These are phyloP conservation scores for Crithidia brevicula DNA, from an alignment of 208 protist species.

Conservation along the genomic window DNA sequence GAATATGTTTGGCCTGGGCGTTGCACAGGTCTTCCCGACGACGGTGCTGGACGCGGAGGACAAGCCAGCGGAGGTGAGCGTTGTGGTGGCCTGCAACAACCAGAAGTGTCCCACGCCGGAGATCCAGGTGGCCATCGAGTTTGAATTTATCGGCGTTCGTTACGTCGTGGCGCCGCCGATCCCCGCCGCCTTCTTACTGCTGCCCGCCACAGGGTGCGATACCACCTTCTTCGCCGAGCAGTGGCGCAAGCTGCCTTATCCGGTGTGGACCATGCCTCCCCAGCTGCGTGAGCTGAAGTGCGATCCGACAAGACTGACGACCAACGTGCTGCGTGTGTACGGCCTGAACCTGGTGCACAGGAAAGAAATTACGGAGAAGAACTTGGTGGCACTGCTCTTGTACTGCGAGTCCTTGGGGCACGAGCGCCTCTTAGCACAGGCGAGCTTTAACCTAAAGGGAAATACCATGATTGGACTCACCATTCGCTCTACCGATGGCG, in stretches of 20 bases:
- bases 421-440: slow-evolving; percentile 43
- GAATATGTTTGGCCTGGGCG: slow-evolving; percentile 69
- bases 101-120: slow-evolving; percentile 36
- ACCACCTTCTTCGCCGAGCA: slow-evolving; percentile 27
- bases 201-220: slow-evolving; percentile 52
- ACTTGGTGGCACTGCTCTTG: slow-evolving; percentile 38
- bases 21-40: slow-evolving; percentile 58
- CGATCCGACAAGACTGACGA: slow-evolving; percentile 31
- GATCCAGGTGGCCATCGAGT: slow-evolving; percentile 51
- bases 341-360: slow-evolving; percentile 60
- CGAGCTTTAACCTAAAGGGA: slow-evolving; percentile 31
- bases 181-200: slow-evolving; percentile 51
- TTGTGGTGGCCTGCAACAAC: slow-evolving; percentile 60
- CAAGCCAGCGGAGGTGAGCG: slow-evolving; percentile 31
- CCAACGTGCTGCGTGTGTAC: slow-evolving; percentile 58
- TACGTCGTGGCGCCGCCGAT: slow-evolving; percentile 65
- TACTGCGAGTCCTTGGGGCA: slow-evolving; percentile 55
- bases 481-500: slow-evolving; percentile 45
- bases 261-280: slow-evolving; percentile 52
- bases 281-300: slow-evolving; percentile 26
- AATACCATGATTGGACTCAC: slow-evolving; percentile 35
- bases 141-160: slow-evolving; percentile 58
- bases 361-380: slow-evolving; percentile 21
- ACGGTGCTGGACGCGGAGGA: slow-evolving; percentile 40
- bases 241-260: slow-evolving; percentile 30